Evolutionary conservation across 108 stramenopile species (phyloP).

Genomic region (Poteriospumella lacustris): DNA sequence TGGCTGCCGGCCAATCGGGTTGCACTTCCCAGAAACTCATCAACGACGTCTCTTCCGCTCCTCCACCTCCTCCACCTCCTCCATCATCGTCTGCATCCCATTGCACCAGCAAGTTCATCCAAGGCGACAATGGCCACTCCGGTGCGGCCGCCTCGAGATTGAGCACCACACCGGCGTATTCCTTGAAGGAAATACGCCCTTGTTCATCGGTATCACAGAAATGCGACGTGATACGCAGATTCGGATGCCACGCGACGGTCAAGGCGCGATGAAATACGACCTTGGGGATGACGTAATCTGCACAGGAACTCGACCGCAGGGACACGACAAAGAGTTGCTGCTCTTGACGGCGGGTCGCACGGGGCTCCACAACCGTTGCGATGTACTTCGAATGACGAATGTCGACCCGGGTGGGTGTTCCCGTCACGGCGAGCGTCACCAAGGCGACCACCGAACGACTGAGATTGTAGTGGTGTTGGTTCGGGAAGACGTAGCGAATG

Average conservation of each 20-base stretch:
- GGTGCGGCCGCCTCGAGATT: not conserved
- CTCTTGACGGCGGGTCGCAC: no score
- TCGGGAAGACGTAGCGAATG: conserved; percentile 3
- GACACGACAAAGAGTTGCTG: no score
- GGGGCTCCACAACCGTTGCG: not conserved
- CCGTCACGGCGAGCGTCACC: not conserved
- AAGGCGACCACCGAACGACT: not conserved
- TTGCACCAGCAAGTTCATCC: not conserved
- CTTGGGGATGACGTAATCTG: no score
- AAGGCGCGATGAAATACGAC: no score
- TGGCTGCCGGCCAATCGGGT: no score
- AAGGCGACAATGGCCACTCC: not conserved
- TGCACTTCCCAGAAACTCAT: no score
- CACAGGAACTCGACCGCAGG: no score
- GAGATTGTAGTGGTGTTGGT: not conserved
- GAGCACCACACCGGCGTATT: not conserved
- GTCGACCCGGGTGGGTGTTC: not conserved
- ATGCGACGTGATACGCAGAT: no score
- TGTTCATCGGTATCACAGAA: no score
- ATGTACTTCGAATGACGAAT: not conserved
- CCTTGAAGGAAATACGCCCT: not conserved
- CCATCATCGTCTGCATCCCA: not conserved
- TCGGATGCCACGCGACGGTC: no score
- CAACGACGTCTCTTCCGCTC: not conserved
- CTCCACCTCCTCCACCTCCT: not conserved